phyloP scores from a whole-genome alignment of 495 filamentous ascomycete species.

The Chaetomium fimeti region DNA sequence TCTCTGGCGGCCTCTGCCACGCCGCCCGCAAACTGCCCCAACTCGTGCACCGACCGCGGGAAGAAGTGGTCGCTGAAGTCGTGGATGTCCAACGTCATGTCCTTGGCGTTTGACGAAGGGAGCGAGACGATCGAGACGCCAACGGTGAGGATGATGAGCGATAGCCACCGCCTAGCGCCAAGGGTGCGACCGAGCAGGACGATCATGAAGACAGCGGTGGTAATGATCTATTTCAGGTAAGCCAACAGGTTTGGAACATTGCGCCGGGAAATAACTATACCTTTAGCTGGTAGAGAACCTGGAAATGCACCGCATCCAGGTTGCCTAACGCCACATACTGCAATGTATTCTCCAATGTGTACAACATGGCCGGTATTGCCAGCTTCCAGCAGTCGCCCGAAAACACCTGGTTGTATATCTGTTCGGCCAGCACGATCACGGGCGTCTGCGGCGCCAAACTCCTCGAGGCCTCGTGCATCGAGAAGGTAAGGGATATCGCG shows the following conservation, averaged over 20 bases:
- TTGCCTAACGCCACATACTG: conserved; percentile 93
- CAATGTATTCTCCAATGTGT: conserved; percentile 85
- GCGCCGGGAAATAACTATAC: conserved; percentile 20
- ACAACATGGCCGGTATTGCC: conserved; percentile 82
- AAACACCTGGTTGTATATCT: conserved; percentile 78
- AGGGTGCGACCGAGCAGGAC: conserved; percentile 69
- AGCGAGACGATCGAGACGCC: conserved; percentile 89
- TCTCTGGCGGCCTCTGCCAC: conserved; percentile 49
- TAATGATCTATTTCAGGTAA: conserved; percentile 58
- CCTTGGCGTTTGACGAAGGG: conserved; percentile 53
- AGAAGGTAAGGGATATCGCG: conserved; percentile 77
- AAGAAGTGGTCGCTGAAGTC: conserved; percentile 63
- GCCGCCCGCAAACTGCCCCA: conserved; percentile 50
- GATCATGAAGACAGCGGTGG: conserved; percentile 85
- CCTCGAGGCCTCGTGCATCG: conserved; percentile 79
- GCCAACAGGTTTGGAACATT: background rate
- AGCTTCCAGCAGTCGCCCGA: conserved; percentile 96
- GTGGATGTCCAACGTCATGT: conserved; percentile 49
- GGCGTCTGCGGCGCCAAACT: conserved; percentile 72
- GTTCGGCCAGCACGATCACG: conserved; percentile 72
- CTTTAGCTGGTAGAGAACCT: conserved; percentile 89
- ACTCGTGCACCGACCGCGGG: conserved; percentile 67
- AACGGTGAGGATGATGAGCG: conserved; percentile 73
- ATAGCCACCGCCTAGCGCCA: conserved; percentile 69
- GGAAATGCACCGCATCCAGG: conserved; percentile 85